Evolutionary conservation across 768 basidiomycete species (phyloP).

Genomic region (Hygrocybe punicea): DNA sequence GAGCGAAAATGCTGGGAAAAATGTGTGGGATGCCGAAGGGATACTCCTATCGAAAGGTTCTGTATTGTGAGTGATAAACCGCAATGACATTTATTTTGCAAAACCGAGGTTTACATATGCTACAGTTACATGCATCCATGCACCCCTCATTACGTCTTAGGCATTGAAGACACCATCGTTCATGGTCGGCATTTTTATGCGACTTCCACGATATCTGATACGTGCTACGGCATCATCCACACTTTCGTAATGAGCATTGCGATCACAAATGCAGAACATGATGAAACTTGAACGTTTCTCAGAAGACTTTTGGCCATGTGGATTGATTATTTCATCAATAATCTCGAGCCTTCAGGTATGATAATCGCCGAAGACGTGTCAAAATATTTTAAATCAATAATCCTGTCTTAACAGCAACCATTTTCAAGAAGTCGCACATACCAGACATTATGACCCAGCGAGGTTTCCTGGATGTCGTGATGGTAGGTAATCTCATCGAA

Average conservation of each 20-base stretch:
- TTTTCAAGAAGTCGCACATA: too few species aligned
- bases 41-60: background rate
- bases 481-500: too few species aligned
- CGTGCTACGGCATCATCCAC: constrained; percentile 15
- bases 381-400: too few species aligned
- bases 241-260: constrained; percentile 8
- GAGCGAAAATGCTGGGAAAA: too few species aligned
- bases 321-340: constrained; percentile 5
- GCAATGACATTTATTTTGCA: background rate
- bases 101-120: background rate
- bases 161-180: constrained; percentile 15
- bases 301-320: constrained; percentile 11
- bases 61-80: background rate
- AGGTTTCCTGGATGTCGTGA: too few species aligned
- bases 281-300: constrained; percentile 7
- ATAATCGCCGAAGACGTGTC: too few species aligned
- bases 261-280: constrained; percentile 17
- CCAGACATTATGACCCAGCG: too few species aligned
- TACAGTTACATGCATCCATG: constrained; percentile 16
- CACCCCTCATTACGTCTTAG: constrained; percentile 13
- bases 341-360: too few species aligned
- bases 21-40: background rate
- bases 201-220: constrained; percentile 11
- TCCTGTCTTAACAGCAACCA: too few species aligned
- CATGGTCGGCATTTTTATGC: constrained; percentile 23